Percentiles rank a stretch among this genome's conserved stretches.
These are phyloP conservation scores for Calonectria montana DNA, from an alignment of 2,329 filamentous ascomycete genomes.

Conservation along the genomic window DNA sequence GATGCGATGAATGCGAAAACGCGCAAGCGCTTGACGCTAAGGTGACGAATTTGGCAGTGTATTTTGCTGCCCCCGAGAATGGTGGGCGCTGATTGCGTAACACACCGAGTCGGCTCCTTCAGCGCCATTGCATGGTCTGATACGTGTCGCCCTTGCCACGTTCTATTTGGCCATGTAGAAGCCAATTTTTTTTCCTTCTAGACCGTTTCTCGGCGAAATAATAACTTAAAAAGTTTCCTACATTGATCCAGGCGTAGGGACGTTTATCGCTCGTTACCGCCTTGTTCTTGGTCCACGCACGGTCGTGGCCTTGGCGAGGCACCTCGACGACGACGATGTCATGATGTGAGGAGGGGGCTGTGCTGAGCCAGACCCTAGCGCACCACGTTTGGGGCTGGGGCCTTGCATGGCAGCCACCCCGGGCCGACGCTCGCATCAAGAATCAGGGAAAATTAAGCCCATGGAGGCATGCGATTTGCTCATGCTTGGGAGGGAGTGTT, in stretches of 20 bases:
- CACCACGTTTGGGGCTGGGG: slow-evolving; percentile 1
- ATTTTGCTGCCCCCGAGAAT: no score
- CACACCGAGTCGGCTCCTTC: not conserved
- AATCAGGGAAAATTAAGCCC: not conserved
- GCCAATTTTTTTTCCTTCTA: not conserved
- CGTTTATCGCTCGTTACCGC: not conserved
- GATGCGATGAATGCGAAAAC: slow-evolving; percentile 15
- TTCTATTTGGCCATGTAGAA: not conserved
- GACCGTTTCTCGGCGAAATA: not conserved
- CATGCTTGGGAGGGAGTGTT: not conserved
- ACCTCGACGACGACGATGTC: not conserved
- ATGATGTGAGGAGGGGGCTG: not conserved
- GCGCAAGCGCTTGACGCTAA: not conserved
- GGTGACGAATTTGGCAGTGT: slow-evolving; percentile 13
- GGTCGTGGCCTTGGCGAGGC: not conserved
- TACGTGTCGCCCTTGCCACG: not conserved
- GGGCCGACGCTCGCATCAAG: not conserved
- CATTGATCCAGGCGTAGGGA: not conserved
- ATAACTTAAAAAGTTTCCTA: not conserved
- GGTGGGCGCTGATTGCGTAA: not conserved
- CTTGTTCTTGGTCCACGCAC: not conserved
- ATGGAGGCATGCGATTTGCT: not conserved
- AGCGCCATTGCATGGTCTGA: not conserved
- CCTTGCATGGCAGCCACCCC: not conserved
- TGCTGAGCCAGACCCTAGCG: not conserved